Percentiles rank a stretch among this genome's conserved stretches.
Conservation (phyloP, 2,329 filamentous ascomycete genomes). For the Didymella keratinophila region DNA sequence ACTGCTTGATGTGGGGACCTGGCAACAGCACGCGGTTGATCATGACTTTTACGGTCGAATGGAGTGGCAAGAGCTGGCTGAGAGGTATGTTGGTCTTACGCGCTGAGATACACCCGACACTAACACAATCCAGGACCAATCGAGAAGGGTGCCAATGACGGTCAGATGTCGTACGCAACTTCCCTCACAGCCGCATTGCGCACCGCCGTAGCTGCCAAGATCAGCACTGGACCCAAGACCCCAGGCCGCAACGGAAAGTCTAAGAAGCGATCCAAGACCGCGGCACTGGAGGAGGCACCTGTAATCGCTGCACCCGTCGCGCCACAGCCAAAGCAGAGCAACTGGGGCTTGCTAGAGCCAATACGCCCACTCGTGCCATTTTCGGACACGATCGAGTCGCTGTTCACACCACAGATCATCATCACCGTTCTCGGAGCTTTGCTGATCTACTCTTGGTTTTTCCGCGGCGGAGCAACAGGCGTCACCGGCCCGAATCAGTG, state of each 20-base stretch:
- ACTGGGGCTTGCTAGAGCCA: slow-evolving; percentile 85
- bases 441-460: slow-evolving; percentile 45
- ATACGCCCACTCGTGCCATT: slow-evolving; percentile 75
- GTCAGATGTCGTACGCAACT: slow-evolving; percentile 82
- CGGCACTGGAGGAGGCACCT: slow-evolving; percentile 56
- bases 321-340: slow-evolving; percentile 42
- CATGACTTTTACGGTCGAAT: slow-evolving; percentile 90
- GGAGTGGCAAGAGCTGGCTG: slow-evolving; percentile 97
- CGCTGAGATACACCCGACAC: background rate
- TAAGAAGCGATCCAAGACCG: slow-evolving; percentile 67
- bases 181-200: slow-evolving; percentile 79
- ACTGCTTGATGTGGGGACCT: slow-evolving; percentile 92
- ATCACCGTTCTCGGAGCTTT: slow-evolving; percentile 75
- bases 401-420: slow-evolving; percentile 79
- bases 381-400: slow-evolving; percentile 71
- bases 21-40: slow-evolving; percentile 84
- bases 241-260: slow-evolving; percentile 56
- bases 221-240: slow-evolving; percentile 56
- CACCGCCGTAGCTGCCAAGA: slow-evolving; percentile 72
- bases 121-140: slow-evolving; percentile 73
- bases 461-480: slow-evolving; percentile 44
- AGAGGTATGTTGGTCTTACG: slow-evolving; percentile 69
- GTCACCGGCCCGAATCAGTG: slow-evolving; percentile 40
- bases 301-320: slow-evolving; percentile 45
- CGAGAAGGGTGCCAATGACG: slow-evolving; percentile 92